phyloP scores from a whole-genome alignment of 345 rosid species.

The Salix viminalis region DNA sequence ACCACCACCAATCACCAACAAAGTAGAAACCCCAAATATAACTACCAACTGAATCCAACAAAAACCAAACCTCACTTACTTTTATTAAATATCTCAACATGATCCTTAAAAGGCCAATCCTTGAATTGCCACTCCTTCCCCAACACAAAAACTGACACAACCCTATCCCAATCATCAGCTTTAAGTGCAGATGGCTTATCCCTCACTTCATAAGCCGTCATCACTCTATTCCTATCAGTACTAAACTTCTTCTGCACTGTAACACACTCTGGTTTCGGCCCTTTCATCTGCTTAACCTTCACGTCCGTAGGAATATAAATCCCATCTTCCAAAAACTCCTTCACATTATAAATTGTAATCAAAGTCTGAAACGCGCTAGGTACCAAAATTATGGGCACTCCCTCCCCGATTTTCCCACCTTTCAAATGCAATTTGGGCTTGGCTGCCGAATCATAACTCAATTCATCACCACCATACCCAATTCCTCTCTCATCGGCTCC shows the following conservation, averaged over 20 bases:
- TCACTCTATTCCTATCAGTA: conserved; percentile 76
- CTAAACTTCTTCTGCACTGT: conserved; percentile 98
- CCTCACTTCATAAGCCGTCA: conserved; percentile 90
- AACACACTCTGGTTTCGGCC: conserved; percentile 78
- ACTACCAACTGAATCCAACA: background rate
- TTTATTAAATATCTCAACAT: conserved; percentile 85
- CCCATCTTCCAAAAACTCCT: conserved; percentile 92
- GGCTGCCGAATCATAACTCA: conserved; percentile 43
- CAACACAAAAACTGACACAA: conserved; percentile 82
- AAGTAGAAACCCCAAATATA: background rate
- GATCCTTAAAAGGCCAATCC: conserved; percentile 98
- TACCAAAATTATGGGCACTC: conserved; percentile 86
- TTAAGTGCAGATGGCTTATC: conserved; percentile 78
- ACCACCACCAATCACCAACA: background rate
- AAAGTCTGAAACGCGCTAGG: conserved; percentile 91
- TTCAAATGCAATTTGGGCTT: conserved; percentile 68
- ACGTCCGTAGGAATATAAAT: conserved; percentile 76
- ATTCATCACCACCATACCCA: conserved; percentile 63
- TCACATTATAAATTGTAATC: conserved; percentile 87
- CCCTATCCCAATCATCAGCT: conserved; percentile 88
- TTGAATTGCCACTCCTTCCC: conserved; percentile 99
- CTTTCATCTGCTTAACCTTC: conserved; percentile 85
- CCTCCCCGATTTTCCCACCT: conserved; percentile 82
- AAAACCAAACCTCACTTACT: conserved; percentile 42
- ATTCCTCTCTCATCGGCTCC: conserved; percentile 76